These are phyloP conservation scores for Eutrema yunnanense DNA, from an alignment of 345 rosid species.

Conservation along the genomic window DNA sequence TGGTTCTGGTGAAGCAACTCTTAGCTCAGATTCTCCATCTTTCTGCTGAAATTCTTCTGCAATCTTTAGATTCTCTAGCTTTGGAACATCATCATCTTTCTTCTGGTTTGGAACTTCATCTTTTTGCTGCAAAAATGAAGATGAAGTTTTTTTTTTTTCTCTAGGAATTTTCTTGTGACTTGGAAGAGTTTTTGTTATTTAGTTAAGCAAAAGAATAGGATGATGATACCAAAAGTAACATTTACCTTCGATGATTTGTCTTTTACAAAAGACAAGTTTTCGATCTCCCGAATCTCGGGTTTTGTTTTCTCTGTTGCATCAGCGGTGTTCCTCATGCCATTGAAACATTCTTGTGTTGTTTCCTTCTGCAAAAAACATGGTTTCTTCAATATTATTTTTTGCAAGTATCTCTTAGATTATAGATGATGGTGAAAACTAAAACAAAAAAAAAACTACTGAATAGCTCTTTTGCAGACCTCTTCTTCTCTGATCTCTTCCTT, in stretches of 20 bases:
- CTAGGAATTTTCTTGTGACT: conserved; percentile 12
- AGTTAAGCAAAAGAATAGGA: background rate
- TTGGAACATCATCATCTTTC: conserved; percentile 24
- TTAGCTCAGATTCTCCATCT: conserved; percentile 18
- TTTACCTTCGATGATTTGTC: conserved; percentile 43
- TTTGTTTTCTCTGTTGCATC: background rate
- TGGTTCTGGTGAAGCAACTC: too few relatives aligned
- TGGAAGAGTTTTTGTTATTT: background rate
- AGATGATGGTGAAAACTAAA: background rate
- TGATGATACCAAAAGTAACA: background rate
- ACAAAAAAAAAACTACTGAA: background rate
- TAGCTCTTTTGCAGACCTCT: conserved; percentile 31
- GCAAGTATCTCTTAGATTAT: conserved; percentile 10
- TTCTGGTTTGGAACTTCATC: conserved; percentile 14
- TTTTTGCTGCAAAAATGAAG: conserved; percentile 1
- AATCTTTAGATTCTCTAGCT: conserved; percentile 1
- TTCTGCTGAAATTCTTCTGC: conserved; percentile 22
- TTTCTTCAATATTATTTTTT: too few relatives aligned
- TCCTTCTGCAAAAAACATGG: conserved; percentile 20
- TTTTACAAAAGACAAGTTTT: conserved; percentile 18
- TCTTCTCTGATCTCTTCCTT: conserved; percentile 17
- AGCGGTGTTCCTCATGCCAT: conserved; percentile 3
- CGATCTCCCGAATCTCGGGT: background rate
- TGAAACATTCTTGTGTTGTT: conserved; percentile 14
- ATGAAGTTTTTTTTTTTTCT: background rate